phyloP scores from a whole-genome alignment of 1,284 basidiomycete species.

The Gymnopus androsaceus region DNA sequence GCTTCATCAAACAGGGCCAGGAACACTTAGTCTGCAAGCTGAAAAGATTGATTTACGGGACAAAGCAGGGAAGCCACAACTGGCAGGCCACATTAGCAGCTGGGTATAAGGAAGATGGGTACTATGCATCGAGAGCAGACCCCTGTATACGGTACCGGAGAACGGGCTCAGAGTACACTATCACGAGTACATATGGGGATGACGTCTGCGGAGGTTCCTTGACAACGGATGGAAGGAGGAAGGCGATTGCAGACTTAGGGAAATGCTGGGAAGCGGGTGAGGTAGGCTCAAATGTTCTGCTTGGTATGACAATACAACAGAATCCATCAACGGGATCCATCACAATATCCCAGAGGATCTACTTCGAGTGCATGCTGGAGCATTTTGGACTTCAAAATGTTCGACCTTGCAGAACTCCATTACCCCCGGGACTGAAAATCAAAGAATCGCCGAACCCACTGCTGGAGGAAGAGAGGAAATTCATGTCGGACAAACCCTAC shows the following conservation, averaged over 20 bases:
- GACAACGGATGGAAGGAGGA: slow-evolving; percentile 3
- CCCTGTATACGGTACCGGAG: slow-evolving; percentile 17
- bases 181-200: slow-evolving; percentile 25
- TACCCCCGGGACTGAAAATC: slow-evolving; percentile 22
- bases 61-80: too few relatives aligned
- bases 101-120: slow-evolving; percentile 30
- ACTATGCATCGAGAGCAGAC: slow-evolving; percentile 19
- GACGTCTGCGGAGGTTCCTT: slow-evolving; percentile 19
- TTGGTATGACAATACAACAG: background rate
- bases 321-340: slow-evolving; percentile 12
- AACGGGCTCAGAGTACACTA: slow-evolving; percentile 15
- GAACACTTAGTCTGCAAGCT: too few relatives aligned
- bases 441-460: slow-evolving; percentile 9
- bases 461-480: slow-evolving; percentile 15
- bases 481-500: slow-evolving; percentile 31
- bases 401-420: slow-evolving; percentile 21
- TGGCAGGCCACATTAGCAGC: slow-evolving; percentile 40
- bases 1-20: too few relatives aligned
- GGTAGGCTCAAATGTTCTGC: background rate
- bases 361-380: slow-evolving; percentile 25
- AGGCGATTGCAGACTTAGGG: slow-evolving; percentile 15
- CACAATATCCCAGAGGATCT: slow-evolving; percentile 25
- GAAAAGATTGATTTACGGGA: too few relatives aligned
- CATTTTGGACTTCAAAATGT: slow-evolving; percentile 23
- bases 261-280: background rate